phyloP scores from a whole-genome alignment of 495 filamentous ascomycete species.

The Recurvomyces mirabilis region DNA sequence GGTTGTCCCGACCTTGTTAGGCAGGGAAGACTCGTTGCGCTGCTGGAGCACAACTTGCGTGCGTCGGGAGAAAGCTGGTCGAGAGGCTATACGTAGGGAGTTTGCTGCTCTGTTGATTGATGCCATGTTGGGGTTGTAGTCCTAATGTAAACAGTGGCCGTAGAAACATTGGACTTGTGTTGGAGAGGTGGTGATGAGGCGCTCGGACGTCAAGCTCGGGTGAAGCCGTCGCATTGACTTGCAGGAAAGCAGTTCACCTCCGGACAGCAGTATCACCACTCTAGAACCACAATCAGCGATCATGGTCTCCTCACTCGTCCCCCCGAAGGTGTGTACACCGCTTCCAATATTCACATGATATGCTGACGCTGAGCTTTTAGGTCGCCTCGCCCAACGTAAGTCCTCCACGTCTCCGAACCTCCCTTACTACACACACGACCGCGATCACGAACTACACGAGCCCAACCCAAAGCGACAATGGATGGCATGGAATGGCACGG shows the following conservation, averaged over 20 bases:
- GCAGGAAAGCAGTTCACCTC: no score
- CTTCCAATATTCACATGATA: background rate
- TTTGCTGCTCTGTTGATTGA: conserved; percentile 8
- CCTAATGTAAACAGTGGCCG: no score
- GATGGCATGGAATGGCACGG: no score
- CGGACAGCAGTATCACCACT: background rate
- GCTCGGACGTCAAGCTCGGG: no score
- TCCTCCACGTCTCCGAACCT: conserved; percentile 4
- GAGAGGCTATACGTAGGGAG: conserved; percentile 28
- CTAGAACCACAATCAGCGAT: background rate
- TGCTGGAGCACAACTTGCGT: conserved; percentile 3
- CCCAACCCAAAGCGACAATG: no score
- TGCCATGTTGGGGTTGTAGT: conserved; percentile 8
- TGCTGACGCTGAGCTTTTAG: conserved; percentile 32
- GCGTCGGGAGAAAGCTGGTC: conserved; percentile 34
- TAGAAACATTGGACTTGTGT: no score
- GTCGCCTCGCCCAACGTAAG: conserved; percentile 90
- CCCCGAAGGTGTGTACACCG: conserved; percentile 80
- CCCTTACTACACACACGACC: no score
- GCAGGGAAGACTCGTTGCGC: no score
- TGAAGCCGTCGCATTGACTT: no score
- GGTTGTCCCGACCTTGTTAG: no score
- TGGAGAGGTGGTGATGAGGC: no score
- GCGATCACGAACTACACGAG: no score
- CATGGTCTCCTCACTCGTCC: conserved; percentile 83